These are phyloP conservation scores for Hypoxylon sp. DNA, from an alignment of 2,329 filamentous ascomycete species.

Conservation along the genomic window DNA sequence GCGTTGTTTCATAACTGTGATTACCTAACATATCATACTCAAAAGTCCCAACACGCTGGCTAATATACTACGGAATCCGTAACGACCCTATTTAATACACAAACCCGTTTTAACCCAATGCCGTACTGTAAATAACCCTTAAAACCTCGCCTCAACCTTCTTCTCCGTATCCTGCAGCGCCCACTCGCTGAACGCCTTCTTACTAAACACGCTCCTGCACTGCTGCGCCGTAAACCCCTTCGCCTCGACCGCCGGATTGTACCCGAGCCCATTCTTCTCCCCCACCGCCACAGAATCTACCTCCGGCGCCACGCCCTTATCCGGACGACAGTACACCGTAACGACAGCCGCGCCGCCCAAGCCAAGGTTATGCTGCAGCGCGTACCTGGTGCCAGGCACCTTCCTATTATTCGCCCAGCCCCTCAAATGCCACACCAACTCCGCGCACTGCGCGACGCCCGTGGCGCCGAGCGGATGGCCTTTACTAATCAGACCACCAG, in stretches of 20 bases:
- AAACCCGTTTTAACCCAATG: background rate
- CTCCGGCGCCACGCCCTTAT: constrained; percentile 75
- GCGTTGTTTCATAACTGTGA: background rate
- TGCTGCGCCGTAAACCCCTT: constrained; percentile 89
- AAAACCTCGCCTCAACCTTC: constrained; percentile 81
- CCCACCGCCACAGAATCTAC: constrained; percentile 76
- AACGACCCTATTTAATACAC: background rate
- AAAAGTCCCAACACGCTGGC: background rate
- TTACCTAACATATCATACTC: too few species aligned
- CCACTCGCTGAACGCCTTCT: constrained; percentile 75
- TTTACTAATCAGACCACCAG: constrained; percentile 94
- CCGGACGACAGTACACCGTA: constrained; percentile 88
- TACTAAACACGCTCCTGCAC: constrained; percentile 79
- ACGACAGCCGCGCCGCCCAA: constrained; percentile 92
- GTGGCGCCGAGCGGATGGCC: constrained; percentile 95
- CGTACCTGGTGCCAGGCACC: constrained; percentile 76
- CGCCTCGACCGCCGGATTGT: constrained; percentile 92
- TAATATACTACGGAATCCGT: background rate
- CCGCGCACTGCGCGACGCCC: constrained; percentile 94
- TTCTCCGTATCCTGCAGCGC: constrained; percentile 81
- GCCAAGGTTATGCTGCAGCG: constrained; percentile 93
- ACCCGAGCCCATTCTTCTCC: constrained; percentile 79
- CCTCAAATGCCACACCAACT: constrained; percentile 94
- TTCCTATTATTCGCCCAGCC: constrained; percentile 95
- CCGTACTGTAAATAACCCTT: constrained; percentile 31